Conservation (phyloP, 2,329 filamentous ascomycete species). For the Trichoderma atroviride region DNA sequence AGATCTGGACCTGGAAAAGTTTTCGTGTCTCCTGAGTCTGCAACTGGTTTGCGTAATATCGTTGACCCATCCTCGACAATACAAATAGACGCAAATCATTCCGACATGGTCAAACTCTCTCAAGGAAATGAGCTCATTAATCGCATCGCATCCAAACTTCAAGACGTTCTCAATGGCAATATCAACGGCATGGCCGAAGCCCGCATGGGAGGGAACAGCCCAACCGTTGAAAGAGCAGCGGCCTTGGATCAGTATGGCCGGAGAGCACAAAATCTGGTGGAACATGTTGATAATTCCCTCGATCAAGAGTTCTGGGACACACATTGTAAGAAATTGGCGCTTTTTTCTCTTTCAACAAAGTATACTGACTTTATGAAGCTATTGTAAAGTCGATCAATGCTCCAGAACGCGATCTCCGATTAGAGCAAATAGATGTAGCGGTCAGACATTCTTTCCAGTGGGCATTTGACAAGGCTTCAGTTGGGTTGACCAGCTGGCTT, state of each 20-base stretch:
- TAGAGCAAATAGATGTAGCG: not conserved
- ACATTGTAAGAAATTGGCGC: not conserved
- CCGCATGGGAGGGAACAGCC: no score
- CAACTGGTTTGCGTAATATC: not conserved
- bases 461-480: slow-evolving; percentile 1
- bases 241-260: no score
- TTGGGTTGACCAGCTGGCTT: not conserved
- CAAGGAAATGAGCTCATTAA: not conserved
- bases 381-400: not conserved
- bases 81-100: slow-evolving; percentile 13
- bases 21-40: not conserved
- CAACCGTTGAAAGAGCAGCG: no score
- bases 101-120: slow-evolving; percentile 17
- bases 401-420: not conserved
- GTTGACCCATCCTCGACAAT: not conserved
- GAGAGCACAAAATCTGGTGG: no score
- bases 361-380: not conserved
- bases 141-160: not conserved
- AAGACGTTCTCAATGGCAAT: no score
- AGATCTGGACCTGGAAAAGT: not conserved
- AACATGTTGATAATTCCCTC: not conserved
- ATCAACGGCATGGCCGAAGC: no score
- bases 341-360: not conserved
- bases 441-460: slow-evolving; percentile 12
- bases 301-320: slow-evolving; percentile 4